These are phyloP conservation scores for Tolypocladium guangdongense DNA, from an alignment of 2,329 filamentous ascomycete species.

Conservation along the genomic window DNA sequence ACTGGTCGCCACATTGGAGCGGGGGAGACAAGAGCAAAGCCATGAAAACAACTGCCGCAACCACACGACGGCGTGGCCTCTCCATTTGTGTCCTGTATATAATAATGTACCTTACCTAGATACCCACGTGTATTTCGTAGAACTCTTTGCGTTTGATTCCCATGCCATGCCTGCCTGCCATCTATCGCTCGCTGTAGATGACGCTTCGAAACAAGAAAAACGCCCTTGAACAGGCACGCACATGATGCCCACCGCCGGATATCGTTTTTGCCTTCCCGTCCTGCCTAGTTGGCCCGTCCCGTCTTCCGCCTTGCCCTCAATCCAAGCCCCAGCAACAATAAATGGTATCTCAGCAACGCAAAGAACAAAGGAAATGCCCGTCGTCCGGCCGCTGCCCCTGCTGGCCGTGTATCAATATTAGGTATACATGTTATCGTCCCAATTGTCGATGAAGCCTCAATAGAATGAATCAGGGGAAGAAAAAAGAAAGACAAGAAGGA, in stretches of 20 bases:
- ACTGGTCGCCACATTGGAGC: neutral
- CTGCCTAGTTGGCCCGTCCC: neutral
- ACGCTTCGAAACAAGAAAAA: neutral
- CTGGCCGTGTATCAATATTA: neutral
- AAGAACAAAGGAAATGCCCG: neutral
- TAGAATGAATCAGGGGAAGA: neutral
- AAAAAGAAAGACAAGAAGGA: slow-evolving; percentile 1
- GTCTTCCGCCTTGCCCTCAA: neutral
- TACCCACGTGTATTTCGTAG: neutral
- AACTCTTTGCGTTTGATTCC: neutral
- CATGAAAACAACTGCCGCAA: neutral
- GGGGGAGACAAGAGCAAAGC: too few relatives aligned
- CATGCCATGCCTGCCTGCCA: neutral
- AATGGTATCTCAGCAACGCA: slow-evolving; percentile 1
- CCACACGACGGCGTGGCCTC: neutral
- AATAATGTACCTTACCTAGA: neutral
- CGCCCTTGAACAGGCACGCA: neutral
- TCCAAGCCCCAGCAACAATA: neutral
- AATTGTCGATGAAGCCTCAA: neutral
- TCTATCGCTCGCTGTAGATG: neutral
- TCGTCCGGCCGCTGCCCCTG: neutral
- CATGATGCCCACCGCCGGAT: neutral
- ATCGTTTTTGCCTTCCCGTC: neutral
- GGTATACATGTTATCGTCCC: neutral
- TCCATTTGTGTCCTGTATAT: neutral